A percentile compares a stretch with the other conserved stretches of the same genome.
These are phyloP conservation scores for Quercus lobata DNA, from an alignment of 331 rosid genomes.

Conservation along the genomic window DNA sequence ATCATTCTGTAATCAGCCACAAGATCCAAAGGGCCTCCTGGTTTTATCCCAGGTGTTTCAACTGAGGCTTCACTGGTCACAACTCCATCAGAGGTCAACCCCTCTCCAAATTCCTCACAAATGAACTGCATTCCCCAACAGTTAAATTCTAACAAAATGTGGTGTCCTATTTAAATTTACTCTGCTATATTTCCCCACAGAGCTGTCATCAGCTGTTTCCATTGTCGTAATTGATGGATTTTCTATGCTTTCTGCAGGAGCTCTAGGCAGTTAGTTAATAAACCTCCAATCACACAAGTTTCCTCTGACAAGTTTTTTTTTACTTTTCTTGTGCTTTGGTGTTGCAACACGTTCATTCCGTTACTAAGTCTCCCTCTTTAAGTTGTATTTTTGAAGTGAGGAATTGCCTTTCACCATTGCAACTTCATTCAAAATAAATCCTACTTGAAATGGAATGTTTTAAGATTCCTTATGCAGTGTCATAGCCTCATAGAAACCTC, in stretches of 20 bases:
- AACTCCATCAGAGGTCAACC: not conserved
- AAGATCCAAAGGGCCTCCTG: slow-evolving; percentile 47
- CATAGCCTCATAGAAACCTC: not conserved
- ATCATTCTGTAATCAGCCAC: slow-evolving; percentile 39
- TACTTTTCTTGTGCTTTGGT: slow-evolving; percentile 4
- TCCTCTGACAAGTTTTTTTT: slow-evolving; percentile 72
- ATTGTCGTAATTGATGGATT: not conserved
- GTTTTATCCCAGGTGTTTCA: slow-evolving; percentile 19
- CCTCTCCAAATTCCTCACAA: slow-evolving; percentile 21
- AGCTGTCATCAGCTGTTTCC: slow-evolving; percentile 6
- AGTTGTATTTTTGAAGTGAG: not conserved
- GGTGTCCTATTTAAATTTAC: not conserved
- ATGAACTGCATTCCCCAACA: slow-evolving; percentile 14
- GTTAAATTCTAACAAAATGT: slow-evolving; percentile 36
- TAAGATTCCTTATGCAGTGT: not conserved
- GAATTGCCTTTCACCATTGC: not conserved
- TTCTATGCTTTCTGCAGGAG: slow-evolving; percentile 30
- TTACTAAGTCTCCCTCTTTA: not conserved
- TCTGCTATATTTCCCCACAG: not conserved
- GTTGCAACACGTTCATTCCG: not conserved
- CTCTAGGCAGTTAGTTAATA: slow-evolving; percentile 17
- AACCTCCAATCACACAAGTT: slow-evolving; percentile 38
- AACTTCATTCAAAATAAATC: too few relatives aligned
- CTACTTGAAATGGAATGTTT: not conserved
- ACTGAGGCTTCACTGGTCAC: not conserved